Base-by-base conservation (phyloP, 163 green algal species). In the Chlamydomonas reinhardtii region DNA sequence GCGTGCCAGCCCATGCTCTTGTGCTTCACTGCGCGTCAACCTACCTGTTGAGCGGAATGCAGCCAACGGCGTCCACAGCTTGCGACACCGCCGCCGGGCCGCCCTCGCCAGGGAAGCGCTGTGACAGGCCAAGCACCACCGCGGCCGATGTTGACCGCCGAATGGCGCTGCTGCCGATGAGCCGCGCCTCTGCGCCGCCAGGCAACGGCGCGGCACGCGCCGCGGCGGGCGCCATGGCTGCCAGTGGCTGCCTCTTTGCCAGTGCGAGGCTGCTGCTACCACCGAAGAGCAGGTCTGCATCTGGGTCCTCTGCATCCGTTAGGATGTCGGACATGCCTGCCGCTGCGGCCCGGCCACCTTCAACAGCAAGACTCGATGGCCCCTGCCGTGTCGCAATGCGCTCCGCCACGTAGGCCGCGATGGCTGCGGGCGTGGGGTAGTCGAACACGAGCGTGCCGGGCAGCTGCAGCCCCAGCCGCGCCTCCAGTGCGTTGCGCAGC, bases 381-480 rank as follows among this genome's bases (percentile, higher is more conserved):
- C 1, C 11, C 48, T 56, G 48, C 12, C 48, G 48, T 17, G 48
- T 56, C 12, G 48, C 48, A 56, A 56, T 56, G 48, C 48, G 48
- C 31, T 31, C 71, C 24, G 70, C 59, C 35, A 97, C 73, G 64
- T 94, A 94, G 0, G 35, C 82, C 0, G 91, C 82, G 9, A 98
- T 85, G 24, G 93, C 93, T 20, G 82, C 69, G 0, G 94, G 70
- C 8, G 92, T 97, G 62, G 95, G 95, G 82, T 97, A 96, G 88
- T 98, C 95, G 89, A 98, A 98, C 31, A 95, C 88, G 64, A 98
- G 87, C 2, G 95, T 98, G 74, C 88, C 88, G 2, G 96, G 93
- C 76, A 98, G 93, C 76, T 94, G 84, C 24, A 94, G 27, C 22
- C 90, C 89, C 39, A 96, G 69, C 2, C 78, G 61, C 9, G 76